Evolutionary conservation across 106 monocot species (phyloP).

Genomic region (Vanilla planifolia): DNA sequence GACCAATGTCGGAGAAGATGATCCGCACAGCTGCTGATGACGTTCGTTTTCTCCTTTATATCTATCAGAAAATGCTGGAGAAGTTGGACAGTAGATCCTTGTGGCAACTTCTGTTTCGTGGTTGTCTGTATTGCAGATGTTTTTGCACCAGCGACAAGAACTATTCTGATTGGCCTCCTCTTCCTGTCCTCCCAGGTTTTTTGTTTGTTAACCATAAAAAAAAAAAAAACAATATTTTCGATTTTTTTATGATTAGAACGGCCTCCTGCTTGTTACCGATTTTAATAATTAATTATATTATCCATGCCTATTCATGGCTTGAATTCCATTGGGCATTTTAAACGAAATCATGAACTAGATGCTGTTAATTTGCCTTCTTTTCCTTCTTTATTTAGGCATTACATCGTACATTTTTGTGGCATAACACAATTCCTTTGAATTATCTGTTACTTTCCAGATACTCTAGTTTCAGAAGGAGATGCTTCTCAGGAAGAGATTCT

Average conservation of each 20-base stretch:
- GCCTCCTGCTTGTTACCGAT: too few species aligned
- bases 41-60: slow-evolving; percentile 79
- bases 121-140: slow-evolving; percentile 80
- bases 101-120: slow-evolving; percentile 72
- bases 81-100: slow-evolving; percentile 59
- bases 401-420: too few species aligned
- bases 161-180: slow-evolving; percentile 68
- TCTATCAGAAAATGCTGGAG: slow-evolving; percentile 81
- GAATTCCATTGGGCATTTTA: too few species aligned
- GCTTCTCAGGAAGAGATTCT: slow-evolving; percentile 64
- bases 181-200: slow-evolving; percentile 63
- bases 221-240: too few species aligned
- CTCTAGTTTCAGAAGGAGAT: slow-evolving; percentile 39
- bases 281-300: too few species aligned
- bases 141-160: slow-evolving; percentile 72
- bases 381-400: too few species aligned
- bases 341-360: too few species aligned
- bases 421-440: neutral
- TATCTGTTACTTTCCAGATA: slow-evolving; percentile 35
- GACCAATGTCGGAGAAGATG: slow-evolving; percentile 91
- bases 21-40: slow-evolving; percentile 82
- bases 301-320: too few species aligned
- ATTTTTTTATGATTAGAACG: too few species aligned
- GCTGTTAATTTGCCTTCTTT: too few species aligned
- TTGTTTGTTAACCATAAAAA: too few species aligned